Evolutionary conservation across 129 eudicot genomes (phyloP), one percentile per base, ranked within the genome.

Genomic region (Apium graveolens): DNA sequence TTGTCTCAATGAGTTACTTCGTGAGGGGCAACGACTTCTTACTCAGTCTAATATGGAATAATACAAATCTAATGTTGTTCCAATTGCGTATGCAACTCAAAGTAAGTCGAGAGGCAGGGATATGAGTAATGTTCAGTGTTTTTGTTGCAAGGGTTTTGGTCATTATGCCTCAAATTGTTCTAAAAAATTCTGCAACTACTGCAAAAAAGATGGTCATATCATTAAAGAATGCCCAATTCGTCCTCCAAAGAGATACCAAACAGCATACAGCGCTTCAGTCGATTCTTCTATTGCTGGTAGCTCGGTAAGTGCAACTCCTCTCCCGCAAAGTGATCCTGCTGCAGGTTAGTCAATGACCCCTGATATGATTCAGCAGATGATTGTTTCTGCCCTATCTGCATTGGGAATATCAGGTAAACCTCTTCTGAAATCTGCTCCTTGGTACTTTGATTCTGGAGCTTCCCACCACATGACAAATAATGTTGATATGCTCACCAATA

Each of bases 181-280:
- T 26, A 41, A 73, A 13, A 82, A 82, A 17, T 78, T 82, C 24
- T 63, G 75, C 69, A 78, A 78, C 6, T 82, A 78, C 38, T 78
- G 79, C 75, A 73, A 82, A 63, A 78, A 78, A 79, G 74, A 70
- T 17, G 76, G 82, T 5, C 79, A 73, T 44, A 55, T 82, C 5
- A 77, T 70, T 71, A 82, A 79, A 20, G 81, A 70, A 39, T 79
- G 81, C 31, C 66, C 76, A 0, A 70, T 39, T 32, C 44, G 68
- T 21, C 76, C 76, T 7, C 70, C 51, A 41, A 71, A 39, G 76
- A 71, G 21, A 71, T 38, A 20, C 18, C 46, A 14, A 5, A 71
- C 76, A 37, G 76, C 76, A 13, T 71, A 34, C 41, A 38, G 48
- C 6, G 66, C 72, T 16, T 55, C 80, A 18, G 20, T 77, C 35